Evolutionary conservation across 192 early-diverging fungal genomes (phyloP), one percentile per base, ranked within the genome.

Genomic region (Mortierella claussenii): DNA sequence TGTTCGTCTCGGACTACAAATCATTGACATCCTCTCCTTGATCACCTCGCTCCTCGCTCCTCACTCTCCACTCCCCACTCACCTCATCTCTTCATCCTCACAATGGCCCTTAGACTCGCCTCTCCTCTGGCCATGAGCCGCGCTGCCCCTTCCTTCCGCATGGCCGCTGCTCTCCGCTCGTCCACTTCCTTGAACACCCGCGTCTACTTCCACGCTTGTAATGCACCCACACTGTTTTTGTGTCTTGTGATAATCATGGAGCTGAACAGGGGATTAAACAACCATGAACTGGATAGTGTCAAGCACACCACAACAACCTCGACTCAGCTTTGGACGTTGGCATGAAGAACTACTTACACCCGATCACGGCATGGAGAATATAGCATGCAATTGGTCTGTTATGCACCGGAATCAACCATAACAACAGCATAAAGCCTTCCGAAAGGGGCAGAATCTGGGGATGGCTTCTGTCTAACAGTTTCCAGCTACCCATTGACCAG

Each of bases 141-240:
- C 36, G 45, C 70, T 44, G 47, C 55, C 15, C 40, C 70, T 26
- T 65, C 70, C 28, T 30, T 66, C 42, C 70, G 60, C 45, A 27
- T 75, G 48, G 61, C 69, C 42, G 48, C 63, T 45, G 70, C 70
- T 42, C 21, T 75, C 24, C 70, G 63, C 21, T 43, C 63, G 9
- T 75, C 70, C 36, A 47, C 70, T 0, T 37, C 62, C 51, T 33
- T 75, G 63, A 65, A 65, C 34, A 48, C 56, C 70, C 62, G 70
- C 49, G 70, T 75, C 51, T 75, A 65, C 45, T 75, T 75, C 45
- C 70, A 75, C 23, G 70, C 70, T 24, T 55, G 70, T 75, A 75
- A 40, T 40, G 37, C 7, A 40, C 13, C 8, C n/a, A n/a, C n/a
- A n/a, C n/a, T n/a, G n/a, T n/a, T n/a, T n/a, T n/a, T n/a, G n/a